Evolutionary conservation across 805 yeast species (phyloP).

Genomic region (Candida yuanshanica): DNA sequence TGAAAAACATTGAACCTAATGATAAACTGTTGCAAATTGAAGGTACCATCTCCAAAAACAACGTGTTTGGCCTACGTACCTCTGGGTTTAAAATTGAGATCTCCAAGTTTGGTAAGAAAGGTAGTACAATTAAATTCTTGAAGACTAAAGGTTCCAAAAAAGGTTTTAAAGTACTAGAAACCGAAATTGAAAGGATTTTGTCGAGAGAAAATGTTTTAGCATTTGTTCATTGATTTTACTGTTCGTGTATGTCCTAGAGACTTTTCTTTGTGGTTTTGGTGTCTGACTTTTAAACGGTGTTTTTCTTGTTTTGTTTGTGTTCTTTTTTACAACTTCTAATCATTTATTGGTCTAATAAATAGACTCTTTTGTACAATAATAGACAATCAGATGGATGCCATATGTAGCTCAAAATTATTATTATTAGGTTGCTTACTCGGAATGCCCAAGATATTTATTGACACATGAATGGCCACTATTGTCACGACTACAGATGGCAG

Average conservation of each 20-base stretch:
- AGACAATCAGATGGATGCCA: too few species aligned
- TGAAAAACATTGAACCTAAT: conserved; percentile 47
- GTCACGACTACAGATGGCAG: too few species aligned
- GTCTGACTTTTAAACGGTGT: neutral
- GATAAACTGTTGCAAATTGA: conserved; percentile 39
- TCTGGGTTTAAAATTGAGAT: conserved; percentile 58
- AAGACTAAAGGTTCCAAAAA: conserved; percentile 61
- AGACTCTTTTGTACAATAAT: neutral
- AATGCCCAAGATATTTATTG: too few species aligned
- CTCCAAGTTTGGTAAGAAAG: conserved; percentile 35
- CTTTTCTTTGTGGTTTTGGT: neutral
- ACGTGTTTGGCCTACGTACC: conserved; percentile 56
- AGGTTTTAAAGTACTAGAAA: conserved; percentile 52
- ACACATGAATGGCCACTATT: too few species aligned
- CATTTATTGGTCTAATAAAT: neutral
- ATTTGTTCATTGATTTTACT: conserved; percentile 10
- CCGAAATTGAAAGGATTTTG: conserved; percentile 60
- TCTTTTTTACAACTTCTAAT: neutral
- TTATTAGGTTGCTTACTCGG: conserved; percentile 8
- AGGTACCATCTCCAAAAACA: conserved; percentile 59
- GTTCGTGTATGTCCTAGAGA: neutral
- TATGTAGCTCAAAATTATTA: too few species aligned
- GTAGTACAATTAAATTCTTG: conserved; percentile 51
- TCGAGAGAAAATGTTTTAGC: conserved; percentile 57
- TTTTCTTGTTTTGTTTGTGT: neutral